Evolutionary conservation across 768 basidiomycete species (phyloP), one percentile per base, ranked within the genome.

Genomic region (Holtermannia corniformis): DNA sequence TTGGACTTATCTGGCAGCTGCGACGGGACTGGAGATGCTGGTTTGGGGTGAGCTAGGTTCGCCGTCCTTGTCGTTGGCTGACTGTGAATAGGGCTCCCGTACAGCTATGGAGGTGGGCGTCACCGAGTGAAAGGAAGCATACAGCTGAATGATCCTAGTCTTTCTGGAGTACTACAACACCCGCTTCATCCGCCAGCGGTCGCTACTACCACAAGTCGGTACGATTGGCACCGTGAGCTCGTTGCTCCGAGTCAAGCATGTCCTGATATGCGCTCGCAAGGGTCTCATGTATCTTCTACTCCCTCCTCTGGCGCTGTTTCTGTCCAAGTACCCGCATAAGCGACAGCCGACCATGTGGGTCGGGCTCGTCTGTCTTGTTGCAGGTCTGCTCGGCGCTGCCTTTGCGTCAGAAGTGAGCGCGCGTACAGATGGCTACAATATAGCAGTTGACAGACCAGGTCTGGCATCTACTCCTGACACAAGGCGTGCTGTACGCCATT

Each of bases 211-310:
- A 16, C 46, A 56, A 26, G 55, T 59, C 10, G 60, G 60, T 7
- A 58, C 57, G 7, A 51, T 62, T 7, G 54, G 57, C 1, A 56
- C 51, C 25, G 60, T 57, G 32, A 46, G 57, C 42, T 32, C 4
- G 13, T 21, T n/a, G 10, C 44, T n/a, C 22, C 23, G 20, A 24
- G 14, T 22, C n/a, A 7, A 23, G 32, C 3, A 20, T 28, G 42
- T 25, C 16, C 5, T 44, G 13, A 11, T 24, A 24, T 21, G 22
- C 14, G 20, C 11, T 24, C 10, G 5, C 28, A 41, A 62, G 60
- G 60, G 60, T 20, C 45, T 41, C 21, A 62, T 62, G 60, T 62
- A 62, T 28, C 54, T 58, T 22, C 55, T 62, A n/a, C 45, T 56
- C 5, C 53, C 57, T 23, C 60, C 60, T 0, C 19, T 55, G 2